phyloP scores from a whole-genome alignment of 2,329 filamentous ascomycete genomes.

The Sphaerulina vaccinii region DNA sequence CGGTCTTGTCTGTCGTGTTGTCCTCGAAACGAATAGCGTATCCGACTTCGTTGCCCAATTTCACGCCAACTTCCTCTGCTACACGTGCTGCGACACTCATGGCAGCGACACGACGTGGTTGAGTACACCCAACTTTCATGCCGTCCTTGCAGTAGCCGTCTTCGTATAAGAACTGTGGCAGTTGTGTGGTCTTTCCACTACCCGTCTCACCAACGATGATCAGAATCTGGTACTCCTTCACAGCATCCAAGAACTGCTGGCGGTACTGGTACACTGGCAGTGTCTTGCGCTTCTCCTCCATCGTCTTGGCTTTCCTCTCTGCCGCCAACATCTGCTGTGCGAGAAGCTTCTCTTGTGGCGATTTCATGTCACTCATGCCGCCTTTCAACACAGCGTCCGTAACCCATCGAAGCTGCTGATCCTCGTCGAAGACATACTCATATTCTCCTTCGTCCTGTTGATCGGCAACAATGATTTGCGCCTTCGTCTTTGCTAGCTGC shows the following conservation, averaged over 20 bases:
- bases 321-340: slow-evolving; percentile 82
- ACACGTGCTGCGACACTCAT: slow-evolving; percentile 98
- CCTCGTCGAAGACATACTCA: slow-evolving; percentile 88
- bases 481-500: slow-evolving; percentile 81
- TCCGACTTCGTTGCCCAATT: slow-evolving; percentile 87
- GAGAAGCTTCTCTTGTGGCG: slow-evolving; percentile 74
- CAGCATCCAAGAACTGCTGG: slow-evolving; percentile 79
- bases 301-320: slow-evolving; percentile 81
- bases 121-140: slow-evolving; percentile 86
- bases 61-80: slow-evolving; percentile 87
- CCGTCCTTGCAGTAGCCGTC: slow-evolving; percentile 83
- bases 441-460: slow-evolving; percentile 79
- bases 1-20: slow-evolving; percentile 83
- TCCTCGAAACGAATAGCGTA: slow-evolving; percentile 96
- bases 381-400: slow-evolving; percentile 71
- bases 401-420: slow-evolving; percentile 82
- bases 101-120: slow-evolving; percentile 89
- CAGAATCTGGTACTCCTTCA: slow-evolving; percentile 81
- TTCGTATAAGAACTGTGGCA: slow-evolving; percentile 91
- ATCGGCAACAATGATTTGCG: slow-evolving; percentile 74
- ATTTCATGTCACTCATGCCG: slow-evolving; percentile 65
- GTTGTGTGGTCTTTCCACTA: slow-evolving; percentile 90
- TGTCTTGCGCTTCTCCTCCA: slow-evolving; percentile 87
- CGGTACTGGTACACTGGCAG: slow-evolving; percentile 87
- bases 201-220: slow-evolving; percentile 95